Conservation (phyloP, 2,329 filamentous ascomycete species). For the Ophiostoma tasmaniense region DNA sequence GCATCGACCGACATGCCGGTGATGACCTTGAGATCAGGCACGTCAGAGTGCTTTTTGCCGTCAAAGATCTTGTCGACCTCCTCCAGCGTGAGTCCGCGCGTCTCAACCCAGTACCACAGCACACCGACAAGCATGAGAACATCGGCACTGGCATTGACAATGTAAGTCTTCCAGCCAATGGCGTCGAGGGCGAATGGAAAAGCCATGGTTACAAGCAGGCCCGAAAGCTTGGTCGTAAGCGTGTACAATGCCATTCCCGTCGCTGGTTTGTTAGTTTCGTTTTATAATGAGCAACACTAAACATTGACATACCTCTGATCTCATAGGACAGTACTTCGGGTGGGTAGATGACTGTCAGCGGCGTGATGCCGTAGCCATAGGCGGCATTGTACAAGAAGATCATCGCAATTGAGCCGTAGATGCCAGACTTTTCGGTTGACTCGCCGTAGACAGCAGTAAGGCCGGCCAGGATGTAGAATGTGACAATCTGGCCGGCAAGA, state of each 20-base stretch:
- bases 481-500: constrained; percentile 11
- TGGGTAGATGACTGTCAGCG: constrained; percentile 21
- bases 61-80: constrained; percentile 45
- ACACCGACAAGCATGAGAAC: constrained; percentile 23
- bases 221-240: neutral
- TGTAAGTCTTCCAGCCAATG: constrained; percentile 23
- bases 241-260: constrained; percentile 1
- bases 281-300: neutral
- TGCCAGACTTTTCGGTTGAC: neutral
- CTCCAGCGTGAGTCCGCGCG: constrained; percentile 16
- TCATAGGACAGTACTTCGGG: constrained; percentile 15
- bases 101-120: constrained; percentile 21
- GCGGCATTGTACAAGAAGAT: constrained; percentile 22
- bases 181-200: constrained; percentile 18
- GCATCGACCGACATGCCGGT: neutral
- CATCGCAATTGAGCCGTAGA: constrained; percentile 5
- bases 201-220: neutral
- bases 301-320: neutral
- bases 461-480: constrained; percentile 10
- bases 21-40: constrained; percentile 2
- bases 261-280: neutral
- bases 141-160: constrained; percentile 20
- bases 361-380: constrained; percentile 33
- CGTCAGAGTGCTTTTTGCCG: constrained; percentile 9
- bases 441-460: constrained; percentile 9